A percentile compares a stretch with the other conserved stretches of the same genome.
Conservation (phyloP, 2,329 filamentous ascomycete species). For the Phialophora tarda region DNA sequence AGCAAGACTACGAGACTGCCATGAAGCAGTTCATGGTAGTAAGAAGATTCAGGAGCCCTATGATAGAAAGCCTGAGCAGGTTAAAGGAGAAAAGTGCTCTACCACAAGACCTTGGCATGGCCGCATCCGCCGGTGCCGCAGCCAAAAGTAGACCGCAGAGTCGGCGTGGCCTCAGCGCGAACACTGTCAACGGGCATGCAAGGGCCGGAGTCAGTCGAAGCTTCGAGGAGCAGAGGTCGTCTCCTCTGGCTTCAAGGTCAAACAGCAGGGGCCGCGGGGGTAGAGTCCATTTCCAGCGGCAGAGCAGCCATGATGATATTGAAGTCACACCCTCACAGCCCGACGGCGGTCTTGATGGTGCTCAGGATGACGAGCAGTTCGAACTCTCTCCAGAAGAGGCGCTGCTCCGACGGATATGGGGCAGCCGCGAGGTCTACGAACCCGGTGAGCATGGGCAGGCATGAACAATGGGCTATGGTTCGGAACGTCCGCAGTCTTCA, state of each 20-base stretch:
- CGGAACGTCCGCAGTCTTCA: neutral
- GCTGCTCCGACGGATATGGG: slow-evolving; percentile 39
- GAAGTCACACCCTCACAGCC: slow-evolving; percentile 36
- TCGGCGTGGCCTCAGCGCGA: slow-evolving; percentile 30
- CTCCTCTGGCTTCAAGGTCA: slow-evolving; percentile 22
- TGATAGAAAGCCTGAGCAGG: slow-evolving; percentile 51
- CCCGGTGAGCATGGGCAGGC: slow-evolving; percentile 22
- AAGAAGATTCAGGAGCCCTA: slow-evolving; percentile 53
- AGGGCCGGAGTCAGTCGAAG: slow-evolving; percentile 29
- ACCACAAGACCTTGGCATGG: slow-evolving; percentile 23
- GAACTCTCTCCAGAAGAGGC: slow-evolving; percentile 37
- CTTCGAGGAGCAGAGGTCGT: slow-evolving; percentile 29
- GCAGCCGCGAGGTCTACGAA: slow-evolving; percentile 36
- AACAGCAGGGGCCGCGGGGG: slow-evolving; percentile 23
- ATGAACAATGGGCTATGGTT: neutral
- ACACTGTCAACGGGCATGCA: slow-evolving; percentile 24
- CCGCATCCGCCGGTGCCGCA: slow-evolving; percentile 10
- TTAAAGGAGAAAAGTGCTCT: slow-evolving; percentile 38
- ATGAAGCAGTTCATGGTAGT: slow-evolving; percentile 53
- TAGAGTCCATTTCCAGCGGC: slow-evolving; percentile 38
- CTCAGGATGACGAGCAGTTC: slow-evolving; percentile 35
- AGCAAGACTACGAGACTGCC: slow-evolving; percentile 52
- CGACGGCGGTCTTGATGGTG: slow-evolving; percentile 32
- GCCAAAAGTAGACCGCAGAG: slow-evolving; percentile 36
- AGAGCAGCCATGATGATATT: slow-evolving; percentile 40